Evolutionary conservation across 495 filamentous ascomycete genomes (phyloP), one percentile per base, ranked within the genome.

Genomic region (Hyaloscypha variabilis): DNA sequence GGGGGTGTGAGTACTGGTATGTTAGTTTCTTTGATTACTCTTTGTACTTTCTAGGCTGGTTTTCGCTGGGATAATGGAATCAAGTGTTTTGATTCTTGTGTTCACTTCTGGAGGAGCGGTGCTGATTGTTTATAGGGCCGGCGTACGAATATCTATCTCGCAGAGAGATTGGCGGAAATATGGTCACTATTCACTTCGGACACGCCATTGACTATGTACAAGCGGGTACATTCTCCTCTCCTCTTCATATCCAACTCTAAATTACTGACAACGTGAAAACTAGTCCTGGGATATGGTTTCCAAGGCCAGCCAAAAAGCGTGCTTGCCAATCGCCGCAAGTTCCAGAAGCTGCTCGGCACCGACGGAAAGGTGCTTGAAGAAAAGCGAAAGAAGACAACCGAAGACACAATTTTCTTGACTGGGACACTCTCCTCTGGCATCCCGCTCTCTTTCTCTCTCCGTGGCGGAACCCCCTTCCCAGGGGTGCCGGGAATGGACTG

Each of bases 111-210:
- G 31, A 36, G 13, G 31, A 36, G 31, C 31, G 31, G 6, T 36
- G 31, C 6, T 51, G 49, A 51, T 24, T 19, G 49, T 24, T 6
- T n/a, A n/a, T 19, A 51, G 49, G 31, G 5, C 31, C 31, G 64
- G 67, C 66, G 0, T 30, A 81, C 30, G 67, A 71, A 49, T 87
- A 87, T 61, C 80, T 85, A 25, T 64, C 76, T 0, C 69, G 81
- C 11, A 66, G 76, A 26, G 67, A 73, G 25, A 70, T 83, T 25
- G 86, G 83, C 1, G 84, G 81, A 3, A 84, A 84, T 65, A 26
- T 77, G 0, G 72, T 80, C 31, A 86, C 81, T 0, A 87, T 89
- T 72, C 75, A 77, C 14, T 78, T 81, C 57, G 82, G 74, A 3
- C 85, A 89, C 66, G 19, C 56, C 1, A 42, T 69, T 13, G 67